Base-by-base conservation (phyloP, 1,139 yeast species). In the Dujonia santamariae region DNA sequence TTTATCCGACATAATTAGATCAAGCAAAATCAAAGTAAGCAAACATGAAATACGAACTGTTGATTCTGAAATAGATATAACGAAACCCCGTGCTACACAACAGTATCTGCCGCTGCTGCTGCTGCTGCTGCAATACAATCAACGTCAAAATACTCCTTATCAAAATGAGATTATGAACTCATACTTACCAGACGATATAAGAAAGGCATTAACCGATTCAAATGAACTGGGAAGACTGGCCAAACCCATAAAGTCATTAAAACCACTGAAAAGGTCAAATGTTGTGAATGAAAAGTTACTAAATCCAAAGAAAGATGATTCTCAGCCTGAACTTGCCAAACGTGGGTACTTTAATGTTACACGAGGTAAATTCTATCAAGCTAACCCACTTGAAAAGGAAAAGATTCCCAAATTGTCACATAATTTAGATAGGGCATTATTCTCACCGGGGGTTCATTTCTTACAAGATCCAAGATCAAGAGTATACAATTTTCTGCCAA, bases 391-490 rank as follows among this genome's bases (percentile, higher is more conserved):
- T 8, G 51, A 59, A n/a, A 41, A 41, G 5, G 43, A 44, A 3
- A 48, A 56, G 13, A 54, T 69, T 13, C 72, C 75, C 1, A 51
- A 47, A 18, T 60, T 88, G 28, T 73, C 80, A 2, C 86, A 84
- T 48, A 74, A 72, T 37, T 65, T 90, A 19, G 82, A 83, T 28
- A 61, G 82, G 25, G 86, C 83, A 0, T 59, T 90, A 12, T 84
- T 83, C 51, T 78, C 83, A 13, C 96, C 96, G 0, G 95, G 95
- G 0, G 81, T 87, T 2, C 96, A 90, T 48, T 81, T 76, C 40
- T 59, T 85, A 25, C 80, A 77, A 48, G 96, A 90, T 55, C 81
- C 86, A 14, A 64, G 96, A 40, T 75, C 95, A 0, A 67, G 81
- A 33, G 78, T 79, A 2, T 81, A 71, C 57, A 86, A 86, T 51